Percentiles rank a stretch among this genome's conserved stretches.
phyloP scores from a whole-genome alignment of 345 rosid genomes.

The Pistacia vera region DNA sequence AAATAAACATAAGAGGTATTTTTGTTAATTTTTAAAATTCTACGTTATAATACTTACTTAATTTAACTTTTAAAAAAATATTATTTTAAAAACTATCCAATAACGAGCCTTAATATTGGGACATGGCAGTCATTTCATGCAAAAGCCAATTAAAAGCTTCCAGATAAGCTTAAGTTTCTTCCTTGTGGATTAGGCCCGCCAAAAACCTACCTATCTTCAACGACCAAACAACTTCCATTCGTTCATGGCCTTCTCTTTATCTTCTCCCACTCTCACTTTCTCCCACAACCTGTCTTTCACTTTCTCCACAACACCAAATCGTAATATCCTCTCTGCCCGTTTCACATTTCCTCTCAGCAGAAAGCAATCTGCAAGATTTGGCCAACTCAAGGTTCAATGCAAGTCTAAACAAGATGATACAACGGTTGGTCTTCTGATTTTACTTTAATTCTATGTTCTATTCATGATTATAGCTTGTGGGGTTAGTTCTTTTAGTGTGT shows the following conservation, averaged over 20 bases:
- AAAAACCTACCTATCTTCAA: constrained; percentile 30
- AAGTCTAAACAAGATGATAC: constrained; percentile 23
- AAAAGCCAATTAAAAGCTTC: constrained; percentile 26
- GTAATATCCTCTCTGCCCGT: constrained; percentile 31
- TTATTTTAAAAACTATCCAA: no score
- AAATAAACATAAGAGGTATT: no score
- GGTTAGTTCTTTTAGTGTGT: background rate
- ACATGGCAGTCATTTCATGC: background rate
- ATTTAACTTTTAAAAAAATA: no score
- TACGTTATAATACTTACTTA: no score
- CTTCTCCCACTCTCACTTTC: constrained; percentile 51
- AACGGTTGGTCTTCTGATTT: constrained; percentile 32
- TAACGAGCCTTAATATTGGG: no score
- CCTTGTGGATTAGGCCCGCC: constrained; percentile 57
- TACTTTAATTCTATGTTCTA: background rate
- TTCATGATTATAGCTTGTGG: background rate
- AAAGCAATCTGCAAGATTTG: constrained; percentile 19
- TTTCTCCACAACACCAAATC: constrained; percentile 27
- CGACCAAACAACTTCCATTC: constrained; percentile 26
- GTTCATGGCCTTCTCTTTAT: constrained; percentile 61
- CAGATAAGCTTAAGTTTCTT: constrained; percentile 25
- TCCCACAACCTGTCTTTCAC: constrained; percentile 29
- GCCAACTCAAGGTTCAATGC: constrained; percentile 36
- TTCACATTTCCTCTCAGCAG: constrained; percentile 30
- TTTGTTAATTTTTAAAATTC: no score